Percentiles rank a stretch among this genome's conserved stretches.
phyloP scores from a whole-genome alignment of 176 grass and related monocot species.

The Carex kokanica region DNA sequence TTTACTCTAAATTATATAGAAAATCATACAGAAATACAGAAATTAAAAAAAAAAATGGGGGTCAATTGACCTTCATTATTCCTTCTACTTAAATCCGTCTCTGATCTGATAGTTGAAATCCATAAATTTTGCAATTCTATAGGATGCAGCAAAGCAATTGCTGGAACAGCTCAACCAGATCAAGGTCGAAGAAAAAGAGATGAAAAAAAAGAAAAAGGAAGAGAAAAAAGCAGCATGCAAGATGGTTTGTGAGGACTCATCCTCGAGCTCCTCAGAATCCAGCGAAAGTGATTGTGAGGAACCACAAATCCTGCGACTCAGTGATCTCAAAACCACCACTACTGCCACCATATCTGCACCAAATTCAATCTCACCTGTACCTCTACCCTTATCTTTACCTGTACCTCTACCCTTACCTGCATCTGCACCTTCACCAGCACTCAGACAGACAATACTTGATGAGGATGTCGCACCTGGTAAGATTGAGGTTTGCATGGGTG shows the following conservation, averaged over 20 bases:
- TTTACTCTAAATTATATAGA: too few relatives aligned
- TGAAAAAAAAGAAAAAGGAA: conserved; percentile 53
- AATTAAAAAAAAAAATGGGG: too few relatives aligned
- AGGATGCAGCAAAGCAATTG: conserved; percentile 65
- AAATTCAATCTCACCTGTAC: not conserved
- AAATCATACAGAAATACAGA: too few relatives aligned
- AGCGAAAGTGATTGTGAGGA: conserved; percentile 44
- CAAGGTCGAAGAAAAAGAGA: conserved; percentile 36
- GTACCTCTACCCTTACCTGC: conserved; percentile 31
- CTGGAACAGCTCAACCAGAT: conserved; percentile 51
- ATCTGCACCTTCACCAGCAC: not conserved
- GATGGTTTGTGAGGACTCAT: conserved; percentile 20
- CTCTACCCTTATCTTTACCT: not conserved
- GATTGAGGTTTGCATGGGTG: conserved; percentile 78
- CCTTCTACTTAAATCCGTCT: too few relatives aligned
- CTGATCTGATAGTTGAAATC: not conserved
- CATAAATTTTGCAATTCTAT: not conserved
- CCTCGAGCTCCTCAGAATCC: conserved; percentile 55
- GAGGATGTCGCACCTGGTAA: not conserved
- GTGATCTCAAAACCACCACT: not conserved
- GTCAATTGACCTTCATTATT: too few relatives aligned
- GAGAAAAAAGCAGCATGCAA: conserved; percentile 32
- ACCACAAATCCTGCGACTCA: not conserved
- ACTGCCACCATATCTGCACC: not conserved
- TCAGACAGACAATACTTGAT: not conserved